Evolutionary conservation across 805 yeast genomes (phyloP), one percentile per base, ranked within the genome.

Genomic region (Candida vaughaniae): DNA sequence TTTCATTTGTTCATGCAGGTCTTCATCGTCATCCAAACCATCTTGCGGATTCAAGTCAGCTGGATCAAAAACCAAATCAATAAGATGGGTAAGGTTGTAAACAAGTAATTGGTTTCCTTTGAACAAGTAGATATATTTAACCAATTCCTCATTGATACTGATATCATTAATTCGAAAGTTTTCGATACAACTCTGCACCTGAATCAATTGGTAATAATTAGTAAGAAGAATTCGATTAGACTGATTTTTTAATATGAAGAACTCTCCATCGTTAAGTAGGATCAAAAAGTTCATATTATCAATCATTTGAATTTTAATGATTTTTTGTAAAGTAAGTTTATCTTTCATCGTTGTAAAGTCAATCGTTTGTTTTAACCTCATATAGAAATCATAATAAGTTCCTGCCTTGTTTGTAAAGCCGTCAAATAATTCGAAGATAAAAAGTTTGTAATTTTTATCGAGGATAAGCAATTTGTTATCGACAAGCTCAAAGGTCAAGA

Each of bases 181-280:
- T 36, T 69, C 73, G 20, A 69, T 58, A 1, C 56, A 53, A 2
- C 48, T 31, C 14, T 49, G 47, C 10, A 69, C 38, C 29, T 53
- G 49, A 19, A 62, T 56, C 43, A 69, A 53, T 31, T 64, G 69
- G 39, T 63, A 66, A 33, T 42, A 45, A 15, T 35, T 45, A 11
- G 44, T 40, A 7, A 38, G 14, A 16, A 42, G 20, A n/a, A 42
- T 41, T 31, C 38, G 38, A 19, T 39, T 45, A 6, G 35, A 40
- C 35, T 64, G 65, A 39, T 62, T 64, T 29, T 62, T 64, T 33
- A 68, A 49, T 3, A 68, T 47, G 38, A 46, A 64, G 7, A 66
- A 51, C 11, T 68, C 73, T 6, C 74, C 74, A n/a, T 58, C 56
- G 29, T 45, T 49, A 22, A 66, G 45, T 19, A 68, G 44, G 27